Base-by-base conservation (phyloP, 768 basidiomycete species). In the Galerina sulciceps region DNA sequence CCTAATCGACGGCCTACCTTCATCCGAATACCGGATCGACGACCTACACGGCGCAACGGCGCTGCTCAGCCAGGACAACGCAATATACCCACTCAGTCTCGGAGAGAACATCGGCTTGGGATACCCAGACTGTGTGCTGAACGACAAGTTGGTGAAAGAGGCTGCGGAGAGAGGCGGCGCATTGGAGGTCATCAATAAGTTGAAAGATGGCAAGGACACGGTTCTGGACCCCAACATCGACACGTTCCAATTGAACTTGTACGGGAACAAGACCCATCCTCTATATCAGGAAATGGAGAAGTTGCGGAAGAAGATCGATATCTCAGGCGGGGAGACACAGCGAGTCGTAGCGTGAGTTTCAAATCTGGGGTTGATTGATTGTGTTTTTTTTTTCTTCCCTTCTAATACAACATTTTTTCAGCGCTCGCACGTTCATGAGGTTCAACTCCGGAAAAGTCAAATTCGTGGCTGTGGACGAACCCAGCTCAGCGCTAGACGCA, bases 381-480 rank as follows among this genome's bases (percentile, higher is more conserved):
- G 49, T 42, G 13, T 51, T 41, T 53, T 22, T 55, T 56, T 31
- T 46, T 45, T 36, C 61, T 31, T n/a, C 2, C 11, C 23, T 20
- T 10, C 23, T 22, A 14, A 26, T 13, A n/a, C n/a, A n/a, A n/a
- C n/a, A 6, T 45, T 22, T 6, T 45, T 45, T 15, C 35, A 76
- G 83, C 22, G 77, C 81, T n/a, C 81, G 81, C 8, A 75, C 74
- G 3, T 83, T 81, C 57, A 80, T 80, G 76, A 69, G 79, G 31
- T 70, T 75, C 55, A 71, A 70, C 36, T 76, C 72, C 9, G 71
- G 69, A n/a, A 68, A 77, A 2, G 74, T 80, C 23, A 77, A 75
- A 23, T 78, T 87, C 10, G 70, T 86, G 13, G 76, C 83, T 2
- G 76, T 83, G 2, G 87, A 88, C 59, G 86, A 88, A 63, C 85